Evolutionary conservation across 192 early-diverging fungal species (phyloP), one percentile per base, ranked within the genome.

Genomic region (Podila verticillata): DNA sequence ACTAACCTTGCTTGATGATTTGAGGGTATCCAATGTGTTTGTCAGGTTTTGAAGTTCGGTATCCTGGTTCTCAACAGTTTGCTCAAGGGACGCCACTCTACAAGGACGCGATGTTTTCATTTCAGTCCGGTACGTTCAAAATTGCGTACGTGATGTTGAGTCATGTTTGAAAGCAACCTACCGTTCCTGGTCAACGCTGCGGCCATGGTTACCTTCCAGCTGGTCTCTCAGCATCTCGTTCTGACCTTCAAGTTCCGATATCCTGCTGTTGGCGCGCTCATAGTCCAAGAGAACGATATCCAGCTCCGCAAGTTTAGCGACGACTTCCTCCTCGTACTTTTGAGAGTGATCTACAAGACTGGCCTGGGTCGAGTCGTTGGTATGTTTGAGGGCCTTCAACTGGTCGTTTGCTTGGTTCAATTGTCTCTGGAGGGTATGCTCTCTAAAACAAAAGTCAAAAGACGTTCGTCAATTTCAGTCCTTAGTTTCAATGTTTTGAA

Each of bases 231-330:
- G 35, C 58, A 72, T 39, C 72, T 89, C 91, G 68, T 94, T 95
- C 58, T 95, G 90, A 15, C 91, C 78, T 72, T 92, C 89, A 58
- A 93, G 73, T 39, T 91, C 87, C 6, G 88, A 87, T 9, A 93
- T 83, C 61, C 89, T 93, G 39, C 85, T 85, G 57, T 93, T 93
- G 20, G 93, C 90, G 28, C 92, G 89, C 62, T 98, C 96, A 48
- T 96, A 83, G 66, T 98, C 96, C 56, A 91, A 84, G 49, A 91
- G 86, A 7, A 96, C 81, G 57, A 98, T 96, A 70, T 98, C 96
- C n/a, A 96, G 82, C 67, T 97, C 96, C 7, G 93, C 95, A 30
- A 95, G 83, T 67, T 93, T 92, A 12, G 84, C 89, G 4, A 92
- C 90, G 54, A 96, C 89, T 61, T 94, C 91, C 61, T 96, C 91